Conservation (phyloP, 345 rosid genomes). For the Lumnitzera racemosa region DNA sequence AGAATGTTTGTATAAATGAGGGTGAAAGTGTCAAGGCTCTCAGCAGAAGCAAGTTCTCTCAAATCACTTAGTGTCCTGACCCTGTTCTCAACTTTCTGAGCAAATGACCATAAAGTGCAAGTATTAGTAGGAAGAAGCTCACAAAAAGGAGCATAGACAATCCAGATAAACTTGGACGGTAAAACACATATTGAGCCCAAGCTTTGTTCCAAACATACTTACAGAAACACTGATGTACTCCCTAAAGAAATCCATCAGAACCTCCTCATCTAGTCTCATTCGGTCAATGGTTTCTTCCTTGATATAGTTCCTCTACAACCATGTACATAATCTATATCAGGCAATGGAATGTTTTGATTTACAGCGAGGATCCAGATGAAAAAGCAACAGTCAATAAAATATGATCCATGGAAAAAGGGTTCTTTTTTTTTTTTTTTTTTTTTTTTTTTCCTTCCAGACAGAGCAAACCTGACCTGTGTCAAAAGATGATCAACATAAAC, state of each 20-base stretch:
- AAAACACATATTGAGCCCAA: constrained; percentile 1
- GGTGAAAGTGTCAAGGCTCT: constrained; percentile 90
- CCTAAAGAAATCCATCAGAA: constrained; percentile 89
- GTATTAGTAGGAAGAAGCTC: constrained; percentile 5
- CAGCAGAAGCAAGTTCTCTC: constrained; percentile 98
- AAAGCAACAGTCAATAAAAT: background rate
- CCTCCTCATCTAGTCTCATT: constrained; percentile 96
- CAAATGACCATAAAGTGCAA: constrained; percentile 5
- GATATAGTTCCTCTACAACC: constrained; percentile 68
- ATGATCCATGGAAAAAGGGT: background rate
- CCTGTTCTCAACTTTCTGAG: constrained; percentile 91
- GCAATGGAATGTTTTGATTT: background rate
- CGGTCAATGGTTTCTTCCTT: constrained; percentile 96
- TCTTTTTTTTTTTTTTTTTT: background rate
- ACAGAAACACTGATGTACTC: constrained; percentile 87
- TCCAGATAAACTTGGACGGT: background rate
- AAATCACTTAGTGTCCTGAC: constrained; percentile 81
- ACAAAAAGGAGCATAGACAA: constrained; percentile 1
- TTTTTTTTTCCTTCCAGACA: too few species aligned
- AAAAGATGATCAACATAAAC: constrained; percentile 88
- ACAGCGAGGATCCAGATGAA: constrained; percentile 5
- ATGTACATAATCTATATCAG: constrained; percentile 5
- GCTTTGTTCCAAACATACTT: constrained; percentile 21
- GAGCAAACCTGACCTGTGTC: constrained; percentile 49
- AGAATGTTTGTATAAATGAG: constrained; percentile 91